Evolutionary conservation across 352 stramenopile species (phyloP), one percentile per base, ranked within the genome.

Genomic region (Salisapilia sapeloensis): DNA sequence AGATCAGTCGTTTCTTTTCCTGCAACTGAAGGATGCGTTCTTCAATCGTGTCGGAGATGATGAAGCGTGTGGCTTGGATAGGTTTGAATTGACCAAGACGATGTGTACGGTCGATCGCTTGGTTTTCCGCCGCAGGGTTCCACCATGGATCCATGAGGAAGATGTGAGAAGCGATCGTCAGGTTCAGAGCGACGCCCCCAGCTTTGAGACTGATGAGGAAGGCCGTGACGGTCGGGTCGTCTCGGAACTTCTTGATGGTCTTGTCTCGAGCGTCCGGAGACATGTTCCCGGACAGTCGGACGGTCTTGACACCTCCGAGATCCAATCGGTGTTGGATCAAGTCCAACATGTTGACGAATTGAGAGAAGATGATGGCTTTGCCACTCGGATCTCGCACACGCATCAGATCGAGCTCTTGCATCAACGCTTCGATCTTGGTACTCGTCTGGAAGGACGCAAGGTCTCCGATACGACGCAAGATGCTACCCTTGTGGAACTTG

Each of bases 341-440:
- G 54, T 99, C 94, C 3, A 99, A 74, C 92, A 99, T 98, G 42
- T 98, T 98, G 14, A 98, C 92, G 60, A 98, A 99, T 53, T 95
- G 75, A 4, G 81, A 97, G 42, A 99, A 99, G 7, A 99, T 90
- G 30, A 99, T 97, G 1, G 93, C 93, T 61, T 99, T 99, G 29
- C 80, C 89, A 1, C 86, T 93, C 8, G 84, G 84, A 47, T 97
- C 94, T 0, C 67, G 65, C 36, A 69, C 30, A 15, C 89, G 67
- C 91, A 98, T 98, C 21, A 77, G 50, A 30, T 97, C 69, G 0
- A 99, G 52, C 47, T 98, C 93, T 45, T 97, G 64, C 51, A 98
- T 93, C 4, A 99, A 47, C 4, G 94, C 94, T 59, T 99, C 94
- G 32, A 99, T 94, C 60, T 99, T 99, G 3, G 85, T 97, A 31